phyloP scores from a whole-genome alignment of 805 yeast genomes.

The Yamadazyma takamatsuzukensis region DNA sequence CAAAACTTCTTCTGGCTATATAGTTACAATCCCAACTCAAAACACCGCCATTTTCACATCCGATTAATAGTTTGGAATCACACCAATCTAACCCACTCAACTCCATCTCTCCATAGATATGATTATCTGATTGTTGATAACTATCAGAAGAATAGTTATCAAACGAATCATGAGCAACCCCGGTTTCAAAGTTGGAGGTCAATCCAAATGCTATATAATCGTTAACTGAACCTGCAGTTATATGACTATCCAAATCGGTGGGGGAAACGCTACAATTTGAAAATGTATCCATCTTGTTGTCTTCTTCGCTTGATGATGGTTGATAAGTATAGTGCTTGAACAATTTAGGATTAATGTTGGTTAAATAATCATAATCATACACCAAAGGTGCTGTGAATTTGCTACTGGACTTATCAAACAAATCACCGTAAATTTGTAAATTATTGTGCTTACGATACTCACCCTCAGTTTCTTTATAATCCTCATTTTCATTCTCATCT shows the following conservation, averaged over 20 bases:
- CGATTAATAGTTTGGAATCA: constrained; percentile 29
- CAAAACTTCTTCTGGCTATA: constrained; percentile 36
- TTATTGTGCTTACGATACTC: constrained; percentile 3
- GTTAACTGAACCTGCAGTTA: constrained; percentile 5
- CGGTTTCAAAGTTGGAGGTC: too few relatives aligned
- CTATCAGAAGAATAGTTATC: constrained; percentile 18
- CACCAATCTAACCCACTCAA: constrained; percentile 39
- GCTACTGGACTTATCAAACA: constrained; percentile 2
- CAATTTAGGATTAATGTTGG: constrained; percentile 32
- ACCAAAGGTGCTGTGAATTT: constrained; percentile 35
- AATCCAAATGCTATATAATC: constrained; percentile 4
- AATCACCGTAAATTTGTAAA: constrained; percentile 11
- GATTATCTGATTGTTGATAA: constrained; percentile 29
- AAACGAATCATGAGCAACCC: too few relatives aligned
- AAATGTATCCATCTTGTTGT: background rate
- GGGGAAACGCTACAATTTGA: constrained; percentile 1
- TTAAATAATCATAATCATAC: constrained; percentile 38
- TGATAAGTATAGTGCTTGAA: constrained; percentile 33
- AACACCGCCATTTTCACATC: constrained; percentile 41
- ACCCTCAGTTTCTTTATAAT: constrained; percentile 1
- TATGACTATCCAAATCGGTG: constrained; percentile 9
- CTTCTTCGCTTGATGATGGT: constrained; percentile 14
- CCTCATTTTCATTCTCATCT: constrained; percentile 4
- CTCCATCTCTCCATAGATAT: constrained; percentile 42
- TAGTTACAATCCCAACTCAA: constrained; percentile 38